These are phyloP conservation scores for Sporisorium iseilematis-ciliati DNA, from an alignment of 1,284 basidiomycete species.

Conservation along the genomic window DNA sequence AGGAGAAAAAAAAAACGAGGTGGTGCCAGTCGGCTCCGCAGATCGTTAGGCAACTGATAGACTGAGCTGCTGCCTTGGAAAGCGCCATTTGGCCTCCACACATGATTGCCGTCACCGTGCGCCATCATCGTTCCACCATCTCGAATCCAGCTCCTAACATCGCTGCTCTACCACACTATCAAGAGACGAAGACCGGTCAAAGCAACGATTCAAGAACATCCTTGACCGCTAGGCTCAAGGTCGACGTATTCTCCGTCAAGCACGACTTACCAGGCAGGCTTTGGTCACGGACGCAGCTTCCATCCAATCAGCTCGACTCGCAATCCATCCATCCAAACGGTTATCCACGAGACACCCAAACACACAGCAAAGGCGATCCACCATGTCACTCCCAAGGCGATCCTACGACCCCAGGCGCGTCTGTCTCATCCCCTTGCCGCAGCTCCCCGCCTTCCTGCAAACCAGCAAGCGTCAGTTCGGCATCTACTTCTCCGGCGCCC, in stretches of 20 bases:
- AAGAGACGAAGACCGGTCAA: too few relatives aligned
- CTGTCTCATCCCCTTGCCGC: constrained; percentile 74
- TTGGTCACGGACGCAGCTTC: background rate
- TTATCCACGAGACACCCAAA: background rate
- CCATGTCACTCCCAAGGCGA: constrained; percentile 79
- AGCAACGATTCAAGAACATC: too few relatives aligned
- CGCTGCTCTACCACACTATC: too few relatives aligned
- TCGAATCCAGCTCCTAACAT: background rate
- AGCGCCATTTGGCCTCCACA: constrained; percentile 15
- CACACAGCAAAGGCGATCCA: too few relatives aligned
- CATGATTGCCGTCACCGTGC: constrained; percentile 5
- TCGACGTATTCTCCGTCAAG: too few relatives aligned
- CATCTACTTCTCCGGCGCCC: constrained; percentile 88
- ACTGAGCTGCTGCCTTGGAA: too few relatives aligned
- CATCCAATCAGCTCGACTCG: background rate
- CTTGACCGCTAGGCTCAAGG: too few relatives aligned
- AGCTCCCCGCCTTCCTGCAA: constrained; percentile 66
- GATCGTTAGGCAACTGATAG: background rate
- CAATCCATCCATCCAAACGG: constrained; percentile 5
- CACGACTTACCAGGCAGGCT: too few relatives aligned
- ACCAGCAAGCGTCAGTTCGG: constrained; percentile 81
- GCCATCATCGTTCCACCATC: constrained; percentile 5
- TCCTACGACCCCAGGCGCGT: constrained; percentile 89
- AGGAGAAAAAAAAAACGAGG: background rate
- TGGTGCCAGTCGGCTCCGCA: constrained; percentile 9